Evolutionary conservation across 768 basidiomycete genomes (phyloP).

Genomic region (Kwoniella dejecticola): DNA sequence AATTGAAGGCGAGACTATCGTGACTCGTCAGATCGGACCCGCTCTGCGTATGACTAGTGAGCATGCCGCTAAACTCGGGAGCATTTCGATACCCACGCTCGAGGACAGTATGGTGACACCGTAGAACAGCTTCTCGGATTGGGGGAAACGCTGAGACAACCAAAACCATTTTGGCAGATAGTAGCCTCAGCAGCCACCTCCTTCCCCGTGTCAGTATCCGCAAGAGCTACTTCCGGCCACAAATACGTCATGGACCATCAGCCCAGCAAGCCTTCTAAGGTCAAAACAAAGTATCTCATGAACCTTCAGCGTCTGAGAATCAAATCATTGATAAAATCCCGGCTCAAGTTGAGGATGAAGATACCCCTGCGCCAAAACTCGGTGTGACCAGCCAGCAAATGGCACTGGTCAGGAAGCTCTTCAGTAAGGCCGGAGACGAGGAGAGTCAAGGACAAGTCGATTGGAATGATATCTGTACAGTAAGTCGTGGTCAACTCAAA

Average conservation of each 20-base stretch:
- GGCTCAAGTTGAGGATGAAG: neutral
- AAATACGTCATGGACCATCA: neutral
- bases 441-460: constrained; percentile 1
- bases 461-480: constrained; percentile 7
- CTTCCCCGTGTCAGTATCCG: neutral
- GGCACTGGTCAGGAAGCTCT: constrained; percentile 9
- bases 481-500: neutral
- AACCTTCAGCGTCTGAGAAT: neutral
- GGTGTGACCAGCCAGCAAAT: neutral
- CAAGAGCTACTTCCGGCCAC: neutral
- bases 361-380: neutral
- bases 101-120: neutral
- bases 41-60: no score
- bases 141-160: neutral
- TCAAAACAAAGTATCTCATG: neutral
- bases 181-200: neutral
- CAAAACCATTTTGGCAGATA: neutral
- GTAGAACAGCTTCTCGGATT: neutral
- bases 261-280: neutral
- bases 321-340: neutral
- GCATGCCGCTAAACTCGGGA: no score
- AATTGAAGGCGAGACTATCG: no score
- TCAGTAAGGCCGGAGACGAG: neutral
- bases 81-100: no score
- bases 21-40: no score